phyloP scores from a whole-genome alignment of 1,139 yeast species.

The Pneumocystis jirovecii region DNA sequence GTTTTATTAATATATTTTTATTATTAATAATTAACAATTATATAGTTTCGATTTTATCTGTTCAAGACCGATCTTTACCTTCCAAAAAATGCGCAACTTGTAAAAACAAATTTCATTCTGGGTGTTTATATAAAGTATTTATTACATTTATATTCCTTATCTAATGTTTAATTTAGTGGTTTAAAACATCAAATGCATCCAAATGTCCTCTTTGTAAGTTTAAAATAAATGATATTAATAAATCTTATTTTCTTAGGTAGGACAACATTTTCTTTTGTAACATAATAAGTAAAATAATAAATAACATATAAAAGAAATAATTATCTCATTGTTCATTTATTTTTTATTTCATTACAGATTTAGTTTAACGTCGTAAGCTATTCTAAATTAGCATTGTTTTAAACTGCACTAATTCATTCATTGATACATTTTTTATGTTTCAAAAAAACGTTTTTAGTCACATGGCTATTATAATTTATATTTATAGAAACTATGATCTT shows the following conservation, averaged over 20 bases:
- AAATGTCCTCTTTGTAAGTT: conserved; percentile 92
- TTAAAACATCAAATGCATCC: conserved; percentile 78
- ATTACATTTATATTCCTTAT: neutral
- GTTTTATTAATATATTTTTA: neutral
- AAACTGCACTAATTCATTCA: neutral
- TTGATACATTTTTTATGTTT: neutral
- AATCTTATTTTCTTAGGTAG: neutral
- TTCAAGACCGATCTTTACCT: conserved; percentile 84
- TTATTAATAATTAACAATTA: neutral
- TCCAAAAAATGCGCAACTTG: conserved; percentile 80
- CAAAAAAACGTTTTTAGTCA: neutral
- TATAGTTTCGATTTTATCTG: conserved; percentile 31
- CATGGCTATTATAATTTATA: neutral
- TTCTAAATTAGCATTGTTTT: neutral
- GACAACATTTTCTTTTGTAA: neutral
- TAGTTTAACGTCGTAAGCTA: neutral
- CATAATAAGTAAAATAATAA: neutral
- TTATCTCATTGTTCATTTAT: neutral
- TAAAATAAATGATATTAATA: conserved; percentile 34
- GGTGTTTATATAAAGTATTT: conserved; percentile 59
- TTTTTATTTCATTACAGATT: neutral
- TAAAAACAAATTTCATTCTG: conserved; percentile 89
- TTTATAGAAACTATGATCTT: no score
- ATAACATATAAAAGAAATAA: neutral
- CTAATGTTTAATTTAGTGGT: conserved; percentile 39